Conservation (phyloP, 441 rosid genomes). For the Gossypium trilobum region DNA sequence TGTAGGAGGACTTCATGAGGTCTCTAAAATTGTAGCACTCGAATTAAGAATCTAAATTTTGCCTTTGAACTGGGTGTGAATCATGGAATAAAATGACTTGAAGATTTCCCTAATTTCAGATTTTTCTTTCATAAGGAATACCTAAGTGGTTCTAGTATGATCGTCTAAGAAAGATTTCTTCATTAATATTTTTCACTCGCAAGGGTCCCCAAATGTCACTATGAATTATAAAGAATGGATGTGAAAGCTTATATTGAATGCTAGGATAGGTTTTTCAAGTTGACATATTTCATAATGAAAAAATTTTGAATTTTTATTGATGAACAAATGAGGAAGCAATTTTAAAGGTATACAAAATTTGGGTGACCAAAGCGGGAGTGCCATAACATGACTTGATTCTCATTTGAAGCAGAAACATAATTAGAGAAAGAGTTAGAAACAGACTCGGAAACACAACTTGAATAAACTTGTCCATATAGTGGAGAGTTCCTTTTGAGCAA, state of each 20-base stretch:
- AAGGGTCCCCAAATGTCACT: background rate
- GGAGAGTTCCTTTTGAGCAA: no score
- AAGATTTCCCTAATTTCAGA: background rate
- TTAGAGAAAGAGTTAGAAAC: background rate
- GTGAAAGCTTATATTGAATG: background rate
- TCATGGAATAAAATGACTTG: background rate
- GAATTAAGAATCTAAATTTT: background rate
- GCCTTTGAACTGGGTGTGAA: background rate
- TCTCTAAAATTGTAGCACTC: background rate
- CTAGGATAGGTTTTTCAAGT: background rate
- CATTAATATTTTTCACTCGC: background rate
- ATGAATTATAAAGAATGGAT: background rate
- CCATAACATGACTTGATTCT: background rate
- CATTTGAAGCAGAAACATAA: background rate
- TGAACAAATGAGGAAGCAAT: background rate
- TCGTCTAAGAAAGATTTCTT: background rate
- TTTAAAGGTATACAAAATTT: background rate
- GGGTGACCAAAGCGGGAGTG: background rate
- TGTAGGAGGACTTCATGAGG: background rate
- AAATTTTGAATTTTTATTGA: background rate
- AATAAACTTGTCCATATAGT: no score
- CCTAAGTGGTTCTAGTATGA: background rate
- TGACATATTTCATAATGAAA: background rate
- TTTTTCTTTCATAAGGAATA: background rate
- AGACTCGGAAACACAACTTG: background rate